Evolutionary conservation across 768 basidiomycete genomes (phyloP).

Genomic region (Candolleomyces efflorescens): DNA sequence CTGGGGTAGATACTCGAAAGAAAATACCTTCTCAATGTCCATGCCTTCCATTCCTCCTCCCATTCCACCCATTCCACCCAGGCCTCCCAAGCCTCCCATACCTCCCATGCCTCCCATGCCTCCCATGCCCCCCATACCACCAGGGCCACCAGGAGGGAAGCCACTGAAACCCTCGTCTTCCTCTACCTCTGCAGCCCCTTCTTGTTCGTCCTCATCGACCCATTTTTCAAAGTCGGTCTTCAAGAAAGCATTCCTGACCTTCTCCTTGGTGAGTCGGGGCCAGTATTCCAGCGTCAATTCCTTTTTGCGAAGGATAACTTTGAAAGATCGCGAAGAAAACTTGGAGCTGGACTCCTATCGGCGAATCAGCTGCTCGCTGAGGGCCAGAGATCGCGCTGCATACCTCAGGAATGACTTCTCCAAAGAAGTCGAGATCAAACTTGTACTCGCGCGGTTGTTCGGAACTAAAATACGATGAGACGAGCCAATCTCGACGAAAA

Average conservation of each 20-base stretch:
- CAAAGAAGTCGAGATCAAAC: constrained; percentile 74
- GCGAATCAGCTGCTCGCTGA: neutral
- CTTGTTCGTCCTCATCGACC: constrained; percentile 98
- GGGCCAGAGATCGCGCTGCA: neutral
- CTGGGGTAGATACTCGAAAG: neutral
- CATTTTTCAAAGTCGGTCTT: constrained; percentile 96
- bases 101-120: constrained; percentile 58
- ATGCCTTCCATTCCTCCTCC: constrained; percentile 11
- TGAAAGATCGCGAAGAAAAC: constrained; percentile 64
- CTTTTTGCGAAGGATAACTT: constrained; percentile 77
- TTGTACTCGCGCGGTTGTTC: constrained; percentile 60
- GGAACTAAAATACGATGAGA: constrained; percentile 21
- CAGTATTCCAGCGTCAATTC: constrained; percentile 74
- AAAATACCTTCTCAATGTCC: constrained; percentile 59
- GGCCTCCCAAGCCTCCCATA: constrained; percentile 47
- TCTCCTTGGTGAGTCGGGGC: constrained; percentile 91
- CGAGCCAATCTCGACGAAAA: constrained; percentile 2
- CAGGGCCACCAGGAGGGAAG: constrained; percentile 31
- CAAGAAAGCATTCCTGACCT: constrained; percentile 71
- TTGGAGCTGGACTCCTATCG: constrained; percentile 53
- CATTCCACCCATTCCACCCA: constrained; percentile 35
- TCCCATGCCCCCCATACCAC: constrained; percentile 49
- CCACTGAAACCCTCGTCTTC: constrained; percentile 41
- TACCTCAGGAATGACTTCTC: constrained; percentile 77
- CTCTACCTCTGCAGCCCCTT: constrained; percentile 49